Percentiles rank a stretch among this genome's conserved stretches.
These are phyloP conservation scores for Rosa persica DNA, from an alignment of 306 rosid species.

Conservation along the genomic window DNA sequence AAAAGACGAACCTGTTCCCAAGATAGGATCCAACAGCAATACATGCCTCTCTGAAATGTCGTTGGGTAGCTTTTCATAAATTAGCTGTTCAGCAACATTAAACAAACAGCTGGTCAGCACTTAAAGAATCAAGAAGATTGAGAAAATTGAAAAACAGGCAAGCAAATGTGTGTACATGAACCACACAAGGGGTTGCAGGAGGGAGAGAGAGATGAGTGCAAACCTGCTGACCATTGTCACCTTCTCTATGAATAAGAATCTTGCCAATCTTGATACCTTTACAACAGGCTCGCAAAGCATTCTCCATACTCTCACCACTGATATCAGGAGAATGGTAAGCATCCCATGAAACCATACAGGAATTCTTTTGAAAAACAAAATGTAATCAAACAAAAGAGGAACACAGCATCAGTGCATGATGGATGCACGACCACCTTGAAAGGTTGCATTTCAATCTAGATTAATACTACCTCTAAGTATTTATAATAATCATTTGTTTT, in stretches of 20 bases:
- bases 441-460: background rate
- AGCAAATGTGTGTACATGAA: background rate
- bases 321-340: conserved; percentile 16
- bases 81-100: conserved; percentile 56
- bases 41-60: conserved; percentile 98
- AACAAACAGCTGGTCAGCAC: conserved; percentile 51
- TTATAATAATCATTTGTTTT: background rate
- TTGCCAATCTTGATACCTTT: conserved; percentile 99
- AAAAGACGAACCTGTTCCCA: conserved; percentile 87
- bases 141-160: background rate
- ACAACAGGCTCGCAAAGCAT: conserved; percentile 98
- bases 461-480: background rate
- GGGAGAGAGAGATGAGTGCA: conserved; percentile 27
- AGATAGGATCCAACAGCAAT: conserved; percentile 88
- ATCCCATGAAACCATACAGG: conserved; percentile 9
- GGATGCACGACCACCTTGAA: background rate
- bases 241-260: conserved; percentile 99
- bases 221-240: conserved; percentile 99
- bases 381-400: background rate
- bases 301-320: conserved; percentile 99
- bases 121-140: conserved; percentile 18
- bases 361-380: background rate
- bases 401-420: background rate
- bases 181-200: background rate
- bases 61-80: conserved; percentile 87